Evolutionary conservation across 129 eudicot genomes (phyloP), one percentile per base, ranked within the genome.

Genomic region (Centaurea solstitialis): DNA sequence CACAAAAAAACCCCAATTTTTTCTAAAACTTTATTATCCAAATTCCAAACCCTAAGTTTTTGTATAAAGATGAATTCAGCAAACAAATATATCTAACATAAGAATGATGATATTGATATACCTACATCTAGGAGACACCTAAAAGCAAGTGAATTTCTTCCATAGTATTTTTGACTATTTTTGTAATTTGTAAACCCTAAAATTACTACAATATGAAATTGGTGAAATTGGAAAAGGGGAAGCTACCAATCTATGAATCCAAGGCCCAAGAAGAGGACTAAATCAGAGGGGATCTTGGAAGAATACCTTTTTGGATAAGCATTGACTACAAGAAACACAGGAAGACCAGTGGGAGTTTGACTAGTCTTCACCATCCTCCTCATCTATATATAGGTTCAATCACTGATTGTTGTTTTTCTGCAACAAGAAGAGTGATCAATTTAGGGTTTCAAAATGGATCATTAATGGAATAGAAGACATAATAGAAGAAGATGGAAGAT

Each of bases 221-320:
- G n/a, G n/a, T n/a, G 75, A 11, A 13, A 39, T 12, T 9, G 35
- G 22, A 13, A 33, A 3, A 2, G 38, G 21, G 53, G 53, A 61
- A 23, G 22, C 87, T 93, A 93, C 98, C 98, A 93, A 79, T 93
- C 96, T 73, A 93, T 93, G 88, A 93, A 93, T 15, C 98, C 98
- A 79, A 93, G 98, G 61, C 98, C 98, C 87, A 93, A 86, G 83
- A 93, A 93, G 67, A 93, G 98, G 61, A 91, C 96, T 81, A 91
- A 87, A 93, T 93, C 98, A 80, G 98, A 93, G 7, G 98, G 98
- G 92, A 93, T 91, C 92, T 91, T 91, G 87, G 98, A 93, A 76
- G 98, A 91, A 38, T 93, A 93, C 94, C 98, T 91, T 91, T 93
- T 93, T 23, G 93, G 92, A 83, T 93, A 90, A 86, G 93, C 96